phyloP scores from a whole-genome alignment of 2,329 filamentous ascomycete species.

The Fusarium sp. region DNA sequence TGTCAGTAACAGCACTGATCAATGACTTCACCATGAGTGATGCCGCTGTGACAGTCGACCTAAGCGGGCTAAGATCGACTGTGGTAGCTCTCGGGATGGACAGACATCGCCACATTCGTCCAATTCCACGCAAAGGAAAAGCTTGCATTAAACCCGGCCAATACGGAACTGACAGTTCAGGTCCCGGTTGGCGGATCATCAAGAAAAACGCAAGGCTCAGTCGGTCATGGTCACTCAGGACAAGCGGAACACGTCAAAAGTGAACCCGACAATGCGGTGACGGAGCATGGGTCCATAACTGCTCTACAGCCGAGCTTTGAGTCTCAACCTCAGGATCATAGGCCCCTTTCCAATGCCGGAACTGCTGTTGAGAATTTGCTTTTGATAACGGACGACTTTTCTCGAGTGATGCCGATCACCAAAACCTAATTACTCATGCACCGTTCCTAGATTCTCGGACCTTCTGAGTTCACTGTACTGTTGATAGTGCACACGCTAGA shows the following conservation, averaged over 20 bases:
- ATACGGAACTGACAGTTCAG: slow-evolving; percentile 30
- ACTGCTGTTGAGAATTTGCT: not conserved
- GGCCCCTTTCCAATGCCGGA: slow-evolving; percentile 13
- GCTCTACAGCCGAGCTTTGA: not conserved
- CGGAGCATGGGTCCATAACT: slow-evolving; percentile 10
- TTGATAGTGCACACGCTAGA: slow-evolving; percentile 29
- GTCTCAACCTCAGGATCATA: slow-evolving; percentile 5
- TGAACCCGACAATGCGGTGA: slow-evolving; percentile 22
- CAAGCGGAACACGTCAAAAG: slow-evolving; percentile 31
- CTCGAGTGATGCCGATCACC: slow-evolving; percentile 22
- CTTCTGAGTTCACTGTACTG: slow-evolving; percentile 16
- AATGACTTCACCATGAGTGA: slow-evolving; percentile 32
- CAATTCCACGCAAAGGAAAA: slow-evolving; percentile 28
- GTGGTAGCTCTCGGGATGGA: slow-evolving; percentile 29
- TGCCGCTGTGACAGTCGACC: slow-evolving; percentile 30
- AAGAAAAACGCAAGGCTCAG: slow-evolving; percentile 16
- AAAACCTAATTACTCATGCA: slow-evolving; percentile 21
- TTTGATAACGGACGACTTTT: slow-evolving; percentile 1
- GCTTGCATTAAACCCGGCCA: slow-evolving; percentile 16
- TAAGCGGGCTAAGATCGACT: slow-evolving; percentile 40
- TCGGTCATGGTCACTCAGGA: slow-evolving; percentile 6
- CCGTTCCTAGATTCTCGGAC: slow-evolving; percentile 7
- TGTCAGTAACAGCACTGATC: slow-evolving; percentile 17
- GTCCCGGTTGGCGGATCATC: slow-evolving; percentile 24
- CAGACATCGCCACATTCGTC: slow-evolving; percentile 40